Base-by-base conservation (phyloP, 139 green algal genomes). In the Spirogloea muscicola region DNA sequence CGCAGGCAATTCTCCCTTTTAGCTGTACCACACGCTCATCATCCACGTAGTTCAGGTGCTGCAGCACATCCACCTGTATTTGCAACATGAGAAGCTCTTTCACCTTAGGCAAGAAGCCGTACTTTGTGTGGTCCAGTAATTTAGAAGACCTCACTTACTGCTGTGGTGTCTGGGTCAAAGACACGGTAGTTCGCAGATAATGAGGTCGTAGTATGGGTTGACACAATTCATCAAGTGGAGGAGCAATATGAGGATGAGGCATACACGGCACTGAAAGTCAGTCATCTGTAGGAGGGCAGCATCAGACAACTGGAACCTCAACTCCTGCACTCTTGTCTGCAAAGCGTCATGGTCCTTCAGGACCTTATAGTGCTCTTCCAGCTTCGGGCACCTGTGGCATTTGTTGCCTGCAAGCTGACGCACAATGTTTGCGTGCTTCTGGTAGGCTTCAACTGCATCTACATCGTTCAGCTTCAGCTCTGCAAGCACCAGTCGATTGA, bases 1-100 rank as follows among this genome's bases (percentile, higher is more conserved):
- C 92, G 72, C 91, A 96, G 48, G 86, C 87, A n/a, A 93, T 90
- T 9, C 91, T 75, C 1, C 91, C 91, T 80, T 94, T 91, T 31
- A 97, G 76, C n/a, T 89, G 86, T 25, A 97, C 90, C 1, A 79
- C 49, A 25, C 31, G 51, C 5, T 71, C 62, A 31, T 39, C 5
- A 27, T 59, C 62, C 6, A 71, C 5, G 62, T 58, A 71, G 37
- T 16, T 41, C 40, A 57, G 62, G 21, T 4, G 10, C 41, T 58
- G 40, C 36, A 71, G 41, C 38, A 71, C 62, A 39, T n/a, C 52
- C 90, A n/a, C n/a, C n/a, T n/a, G n/a, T n/a, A n/a, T n/a, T n/a
- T n/a, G n/a, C n/a, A n/a, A n/a, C n/a, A n/a, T n/a, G n/a, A n/a
- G n/a, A n/a, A n/a, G n/a, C n/a, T n/a, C n/a, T n/a, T n/a, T n/a